Evolutionary conservation across 129 eudicot genomes (phyloP).

Genomic region (Centella asiatica): DNA sequence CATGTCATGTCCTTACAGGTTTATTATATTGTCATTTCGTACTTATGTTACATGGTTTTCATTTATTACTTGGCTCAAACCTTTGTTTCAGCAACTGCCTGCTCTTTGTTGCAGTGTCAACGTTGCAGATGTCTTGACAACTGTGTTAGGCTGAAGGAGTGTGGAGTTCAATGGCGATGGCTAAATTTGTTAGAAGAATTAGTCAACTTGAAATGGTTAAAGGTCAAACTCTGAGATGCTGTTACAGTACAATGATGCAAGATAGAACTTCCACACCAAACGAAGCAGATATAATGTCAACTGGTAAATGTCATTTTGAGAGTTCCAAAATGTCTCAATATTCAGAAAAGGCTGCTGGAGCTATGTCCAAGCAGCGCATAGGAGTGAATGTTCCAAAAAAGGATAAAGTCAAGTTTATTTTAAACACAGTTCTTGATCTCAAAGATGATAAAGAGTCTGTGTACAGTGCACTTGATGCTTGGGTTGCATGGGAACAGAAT

Average conservation of each 20-base stretch:
- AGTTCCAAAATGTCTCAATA: background rate
- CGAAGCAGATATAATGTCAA: conserved; percentile 5
- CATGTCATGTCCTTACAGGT: too few relatives aligned
- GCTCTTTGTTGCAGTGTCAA: background rate
- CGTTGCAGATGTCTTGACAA: background rate
- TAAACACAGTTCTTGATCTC: conserved; percentile 38
- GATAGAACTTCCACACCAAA: conserved; percentile 1
- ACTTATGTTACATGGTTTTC: background rate
- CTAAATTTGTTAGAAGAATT: conserved; percentile 26
- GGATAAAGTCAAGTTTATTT: conserved; percentile 46
- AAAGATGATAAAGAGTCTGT: conserved; percentile 59
- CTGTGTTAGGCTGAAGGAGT: background rate
- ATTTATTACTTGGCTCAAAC: background rate
- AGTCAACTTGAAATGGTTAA: conserved; percentile 20
- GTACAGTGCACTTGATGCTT: conserved; percentile 70
- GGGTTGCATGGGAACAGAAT: conserved; percentile 78
- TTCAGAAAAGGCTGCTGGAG: conserved; percentile 11
- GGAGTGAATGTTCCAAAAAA: conserved; percentile 33
- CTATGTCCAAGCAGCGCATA: conserved; percentile 21
- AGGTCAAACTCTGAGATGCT: conserved; percentile 16
- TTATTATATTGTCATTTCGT: too few relatives aligned
- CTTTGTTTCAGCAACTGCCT: background rate
- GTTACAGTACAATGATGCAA: conserved; percentile 25
- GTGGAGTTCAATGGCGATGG: conserved; percentile 15
- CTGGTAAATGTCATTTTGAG: conserved; percentile 6